Base-by-base conservation (phyloP, 441 rosid genomes). In the Populus tomentosa region DNA sequence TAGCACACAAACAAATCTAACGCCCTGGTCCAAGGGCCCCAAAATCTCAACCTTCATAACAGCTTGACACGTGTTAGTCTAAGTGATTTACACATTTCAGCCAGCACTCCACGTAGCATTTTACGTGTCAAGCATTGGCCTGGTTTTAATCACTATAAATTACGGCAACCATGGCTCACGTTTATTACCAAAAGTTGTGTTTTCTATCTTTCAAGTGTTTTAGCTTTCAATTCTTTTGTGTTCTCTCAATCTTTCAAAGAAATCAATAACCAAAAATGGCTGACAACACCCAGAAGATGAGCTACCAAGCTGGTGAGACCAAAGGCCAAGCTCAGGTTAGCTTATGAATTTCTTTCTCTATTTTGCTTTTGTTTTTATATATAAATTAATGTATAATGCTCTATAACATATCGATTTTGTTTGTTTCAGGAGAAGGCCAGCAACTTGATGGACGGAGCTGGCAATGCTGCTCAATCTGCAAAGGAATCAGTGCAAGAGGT, bases 311-410 rank as follows among this genome's bases (percentile, higher is more conserved):
- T 62, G 97, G 95, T 6, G 83, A 92, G 79, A 87, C 89, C 85
- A 85, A 88, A 84, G 98, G 92, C 86, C 89, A 86, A 77, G 35
- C 94, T 24, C 89, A 92, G 92, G 97, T 92, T 35, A 32, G 30
- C 8, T 10, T 26, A 13, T n/a, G 23, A 18, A 35, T 46, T 38
- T 9, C 3, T 63, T 9, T 28, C 10, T 7, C 11, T 6, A 18
- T 13, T 16, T 74, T 32, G 67, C 5, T 7, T 30, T 74, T 9
- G 23, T 65, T 1, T 9, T 1, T 6, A n/a, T 50, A 38, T 3
- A 18, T 36, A n/a, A 24, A 21, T 21, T 24, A 42, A 40, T 28
- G 7, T 11, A 2, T 18, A 32, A 26, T 33, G 40, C 0, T 26
- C 71, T 46, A 2, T 10, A 8, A 10, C 33, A 9, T 3, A 23